These are phyloP conservation scores for Lepidium didymum DNA, from an alignment of 345 rosid genomes.

Conservation along the genomic window DNA sequence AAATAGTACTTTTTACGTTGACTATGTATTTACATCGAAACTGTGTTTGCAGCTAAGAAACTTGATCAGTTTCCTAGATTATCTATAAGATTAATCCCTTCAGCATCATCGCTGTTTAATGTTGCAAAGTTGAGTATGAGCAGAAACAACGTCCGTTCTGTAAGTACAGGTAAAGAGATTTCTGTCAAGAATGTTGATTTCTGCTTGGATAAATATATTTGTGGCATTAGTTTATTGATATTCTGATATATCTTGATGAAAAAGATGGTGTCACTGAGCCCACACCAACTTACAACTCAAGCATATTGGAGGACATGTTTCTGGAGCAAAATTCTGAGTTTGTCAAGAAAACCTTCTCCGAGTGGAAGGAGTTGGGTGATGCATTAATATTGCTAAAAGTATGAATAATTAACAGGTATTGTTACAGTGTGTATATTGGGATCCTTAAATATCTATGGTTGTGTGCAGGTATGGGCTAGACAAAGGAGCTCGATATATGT, in stretches of 20 bases:
- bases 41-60: slow-evolving; percentile 38
- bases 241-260: slow-evolving; percentile 14
- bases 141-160: slow-evolving; percentile 59
- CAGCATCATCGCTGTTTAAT: slow-evolving; percentile 55
- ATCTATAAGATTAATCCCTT: slow-evolving; percentile 65
- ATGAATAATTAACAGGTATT: slow-evolving; percentile 3
- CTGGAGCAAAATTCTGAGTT: slow-evolving; percentile 55
- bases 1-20: neutral
- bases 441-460: neutral
- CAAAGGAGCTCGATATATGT: slow-evolving; percentile 70
- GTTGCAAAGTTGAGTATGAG: slow-evolving; percentile 59
- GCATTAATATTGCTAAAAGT: slow-evolving; percentile 79
- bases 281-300: slow-evolving; percentile 69
- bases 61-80: slow-evolving; percentile 49
- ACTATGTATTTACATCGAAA: neutral
- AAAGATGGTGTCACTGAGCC: slow-evolving; percentile 44
- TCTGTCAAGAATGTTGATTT: neutral
- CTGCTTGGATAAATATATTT: neutral
- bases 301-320: slow-evolving; percentile 83
- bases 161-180: slow-evolving; percentile 45
- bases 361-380: slow-evolving; percentile 62
- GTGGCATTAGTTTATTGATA: neutral
- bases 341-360: slow-evolving; percentile 47
- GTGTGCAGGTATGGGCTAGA: slow-evolving; percentile 75
- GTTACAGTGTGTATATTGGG: neutral